Percentiles rank a stretch among this genome's conserved stretches.
Evolutionary conservation across 1,139 yeast species (phyloP).

Genomic region (Wickerhamiella pararugosa): DNA sequence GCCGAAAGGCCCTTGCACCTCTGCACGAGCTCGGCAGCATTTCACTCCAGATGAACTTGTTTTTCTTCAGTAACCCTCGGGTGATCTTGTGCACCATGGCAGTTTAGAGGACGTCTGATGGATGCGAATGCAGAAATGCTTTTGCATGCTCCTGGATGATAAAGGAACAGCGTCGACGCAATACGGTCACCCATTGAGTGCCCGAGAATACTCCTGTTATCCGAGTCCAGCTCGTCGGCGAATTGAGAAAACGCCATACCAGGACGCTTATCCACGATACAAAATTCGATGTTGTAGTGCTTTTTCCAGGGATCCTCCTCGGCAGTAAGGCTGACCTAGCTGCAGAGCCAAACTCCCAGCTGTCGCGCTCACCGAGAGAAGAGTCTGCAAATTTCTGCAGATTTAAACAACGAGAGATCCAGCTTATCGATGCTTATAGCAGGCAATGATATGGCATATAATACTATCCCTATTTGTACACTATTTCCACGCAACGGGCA

Average conservation of each 20-base stretch:
- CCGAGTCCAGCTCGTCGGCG: conserved; percentile 35
- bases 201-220: conserved; percentile 43
- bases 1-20: conserved; percentile 36
- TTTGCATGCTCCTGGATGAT: conserved; percentile 57
- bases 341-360: conserved; percentile 85
- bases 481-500: too few species aligned
- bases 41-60: conserved; percentile 66
- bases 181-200: conserved; percentile 99
- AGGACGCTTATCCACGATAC: conserved; percentile 63
- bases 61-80: conserved; percentile 44
- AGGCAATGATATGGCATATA: too few species aligned
- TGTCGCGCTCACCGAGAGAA: conserved; percentile 63
- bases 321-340: conserved; percentile 89
- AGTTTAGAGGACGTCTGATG: conserved; percentile 56
- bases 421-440: too few species aligned
- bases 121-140: conserved; percentile 90
- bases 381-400: conserved; percentile 26
- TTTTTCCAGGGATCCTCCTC: conserved; percentile 52
- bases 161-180: conserved; percentile 63
- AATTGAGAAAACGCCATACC: conserved; percentile 32
- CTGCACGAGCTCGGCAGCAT: conserved; percentile 65
- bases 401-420: too few species aligned
- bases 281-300: conserved; percentile 76
- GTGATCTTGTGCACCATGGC: too few species aligned
- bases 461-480: too few species aligned